Percentiles rank a stretch among this genome's conserved stretches.
Conservation (phyloP, 805 yeast genomes). For the Saccharomycopsis babjevae region DNA sequence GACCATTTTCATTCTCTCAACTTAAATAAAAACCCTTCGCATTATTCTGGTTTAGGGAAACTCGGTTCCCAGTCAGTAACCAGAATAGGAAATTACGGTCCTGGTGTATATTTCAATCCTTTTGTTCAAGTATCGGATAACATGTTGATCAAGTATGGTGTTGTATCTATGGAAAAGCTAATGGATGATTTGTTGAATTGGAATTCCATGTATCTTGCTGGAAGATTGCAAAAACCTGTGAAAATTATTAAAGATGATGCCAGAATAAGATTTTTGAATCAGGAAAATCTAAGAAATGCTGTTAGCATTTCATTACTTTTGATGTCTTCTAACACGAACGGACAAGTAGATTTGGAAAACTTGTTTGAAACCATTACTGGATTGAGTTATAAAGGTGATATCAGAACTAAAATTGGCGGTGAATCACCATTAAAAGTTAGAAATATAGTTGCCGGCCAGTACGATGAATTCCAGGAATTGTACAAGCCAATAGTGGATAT, state of each 20-base stretch:
- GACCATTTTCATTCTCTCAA: constrained; percentile 70
- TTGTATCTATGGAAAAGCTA: constrained; percentile 53
- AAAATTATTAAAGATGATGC: constrained; percentile 59
- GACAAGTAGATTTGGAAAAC: background rate
- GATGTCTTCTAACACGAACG: constrained; percentile 28
- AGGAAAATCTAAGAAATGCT: constrained; percentile 69
- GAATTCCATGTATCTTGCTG: constrained; percentile 81
- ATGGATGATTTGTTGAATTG: constrained; percentile 70
- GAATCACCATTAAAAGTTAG: constrained; percentile 84
- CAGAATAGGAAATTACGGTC: constrained; percentile 58
- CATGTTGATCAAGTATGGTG: constrained; percentile 70
- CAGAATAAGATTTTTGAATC: constrained; percentile 55
- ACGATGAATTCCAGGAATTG: constrained; percentile 53
- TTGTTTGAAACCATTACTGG: constrained; percentile 70
- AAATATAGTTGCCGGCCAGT: constrained; percentile 78
- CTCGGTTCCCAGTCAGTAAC: constrained; percentile 53
- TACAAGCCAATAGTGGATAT: constrained; percentile 55
- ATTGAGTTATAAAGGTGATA: constrained; percentile 83
- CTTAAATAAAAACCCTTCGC: constrained; percentile 53
- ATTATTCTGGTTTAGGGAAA: constrained; percentile 60
- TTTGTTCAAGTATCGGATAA: constrained; percentile 55
- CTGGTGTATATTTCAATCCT: constrained; percentile 93
- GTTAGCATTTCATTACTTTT: constrained; percentile 56
- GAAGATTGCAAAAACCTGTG: constrained; percentile 91
- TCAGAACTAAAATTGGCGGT: constrained; percentile 75